Base-by-base conservation (phyloP, 1,139 yeast genomes). In the Saccharomycopsis crataegensis region DNA sequence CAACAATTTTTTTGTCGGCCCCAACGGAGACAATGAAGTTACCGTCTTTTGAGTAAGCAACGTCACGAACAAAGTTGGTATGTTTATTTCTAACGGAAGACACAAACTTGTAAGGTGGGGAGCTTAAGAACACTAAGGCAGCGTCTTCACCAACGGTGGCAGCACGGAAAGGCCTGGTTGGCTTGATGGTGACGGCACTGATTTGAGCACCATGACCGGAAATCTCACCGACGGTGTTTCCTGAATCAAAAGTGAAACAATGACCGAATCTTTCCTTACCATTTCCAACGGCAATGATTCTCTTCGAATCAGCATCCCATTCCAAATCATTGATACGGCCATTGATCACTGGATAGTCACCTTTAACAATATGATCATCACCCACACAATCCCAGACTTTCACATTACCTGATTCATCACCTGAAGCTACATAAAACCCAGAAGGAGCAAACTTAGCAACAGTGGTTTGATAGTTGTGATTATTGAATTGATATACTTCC, bases 201-300 rank as follows among this genome's bases (percentile, higher is more conserved):
- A 91, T 80, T 44, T 80, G 79, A 43, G 86, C 82, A n/a, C 95
- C 79, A 66, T 93, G 99, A 36, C 99, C 99, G 55, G 90, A 83
- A 61, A 94, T 85, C 66, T 93, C 98, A 53, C 99, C 99, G 48
- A 93, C 83, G 9, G 96, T 81, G 68, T 93, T 93, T 55, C 99
- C 99, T 0, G 96, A 78, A 66, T 93, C 99, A 78, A 87, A 86
- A 6, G 96, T 81, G 65, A 93, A 89, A 59, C 96, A 91, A 62
- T 87, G 96, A 3, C 98, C 99, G 64, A 81, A 90, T 60, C 86
- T 78, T 63, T 91, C 97, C 63, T 86, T 85, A 49, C 99, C 98
- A 62, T 87, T 86, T 52, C 99, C 99, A 9, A 91, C 98, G 1
- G 96, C 96, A 65, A 94, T 87, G 54, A 94, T 72, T 60, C 99